A percentile compares a stretch with the other conserved stretches of the same genome.
Evolutionary conservation across 306 rosid species (phyloP).

Genomic region (Clitoria ternatea): DNA sequence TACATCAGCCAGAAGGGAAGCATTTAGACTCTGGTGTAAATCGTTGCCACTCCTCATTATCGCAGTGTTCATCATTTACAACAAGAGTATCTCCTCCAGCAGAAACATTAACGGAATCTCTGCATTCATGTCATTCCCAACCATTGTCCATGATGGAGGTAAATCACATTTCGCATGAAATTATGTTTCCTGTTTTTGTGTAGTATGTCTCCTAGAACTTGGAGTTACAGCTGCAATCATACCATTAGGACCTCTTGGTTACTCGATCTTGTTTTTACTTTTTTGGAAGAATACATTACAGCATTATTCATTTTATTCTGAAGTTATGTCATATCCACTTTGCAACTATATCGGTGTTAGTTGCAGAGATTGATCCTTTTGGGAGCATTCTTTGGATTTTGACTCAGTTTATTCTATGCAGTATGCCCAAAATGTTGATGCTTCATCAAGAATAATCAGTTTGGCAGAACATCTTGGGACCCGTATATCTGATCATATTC

Average conservation of each 20-base stretch:
- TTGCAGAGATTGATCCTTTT: neutral
- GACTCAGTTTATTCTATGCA: conserved; percentile 34
- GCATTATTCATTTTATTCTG: neutral
- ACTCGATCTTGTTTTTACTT: neutral
- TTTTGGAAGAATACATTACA: neutral
- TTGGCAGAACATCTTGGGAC: conserved; percentile 89
- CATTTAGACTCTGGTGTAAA: conserved; percentile 51
- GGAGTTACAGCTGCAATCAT: neutral
- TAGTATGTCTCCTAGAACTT: neutral
- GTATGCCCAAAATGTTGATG: conserved; percentile 49
- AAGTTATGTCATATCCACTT: conserved; percentile 5
- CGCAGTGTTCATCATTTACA: conserved; percentile 48
- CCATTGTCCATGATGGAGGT: conserved; percentile 92
- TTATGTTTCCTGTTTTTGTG: neutral
- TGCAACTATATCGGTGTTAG: neutral
- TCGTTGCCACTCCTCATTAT: conserved; percentile 76
- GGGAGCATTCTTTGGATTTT: conserved; percentile 25
- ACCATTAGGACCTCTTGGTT: neutral
- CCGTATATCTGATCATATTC: conserved; percentile 64
- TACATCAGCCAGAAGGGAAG: conserved; percentile 45
- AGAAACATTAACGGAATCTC: conserved; percentile 45
- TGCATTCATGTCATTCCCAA: conserved; percentile 71
- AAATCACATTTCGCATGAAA: conserved; percentile 14
- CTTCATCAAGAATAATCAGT: conserved; percentile 66
- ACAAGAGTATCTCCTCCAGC: conserved; percentile 49